These are phyloP conservation scores for Paracoccidioides lutzii DNA, from an alignment of 2,329 filamentous ascomycete species.

Conservation along the genomic window DNA sequence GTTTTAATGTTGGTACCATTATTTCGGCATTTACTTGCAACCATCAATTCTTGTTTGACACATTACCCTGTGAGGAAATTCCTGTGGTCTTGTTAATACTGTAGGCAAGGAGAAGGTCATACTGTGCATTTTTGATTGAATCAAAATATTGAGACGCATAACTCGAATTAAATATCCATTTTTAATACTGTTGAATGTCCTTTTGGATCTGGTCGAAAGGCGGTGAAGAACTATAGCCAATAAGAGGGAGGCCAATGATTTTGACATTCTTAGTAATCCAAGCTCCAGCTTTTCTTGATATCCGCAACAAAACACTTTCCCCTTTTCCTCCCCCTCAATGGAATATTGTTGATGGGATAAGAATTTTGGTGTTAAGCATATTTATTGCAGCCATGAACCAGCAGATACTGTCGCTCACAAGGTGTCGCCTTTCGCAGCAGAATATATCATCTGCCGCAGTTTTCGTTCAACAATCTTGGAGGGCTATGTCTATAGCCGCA, in stretches of 20 bases:
- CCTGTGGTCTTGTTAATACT: too few species aligned
- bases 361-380: neutral
- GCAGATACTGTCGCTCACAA: constrained; percentile 15
- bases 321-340: neutral
- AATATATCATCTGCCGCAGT: constrained; percentile 4
- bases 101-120: too few species aligned
- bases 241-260: neutral
- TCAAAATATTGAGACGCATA: too few species aligned
- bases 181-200: neutral
- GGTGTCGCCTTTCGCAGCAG: constrained; percentile 16
- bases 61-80: too few species aligned
- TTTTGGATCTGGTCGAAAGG: neutral
- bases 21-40: too few species aligned
- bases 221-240: neutral
- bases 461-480: constrained; percentile 10
- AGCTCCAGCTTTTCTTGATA: neutral
- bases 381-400: constrained; percentile 18
- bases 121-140: too few species aligned
- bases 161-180: too few species aligned
- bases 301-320: neutral
- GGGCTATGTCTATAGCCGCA: constrained; percentile 14
- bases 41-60: too few species aligned
- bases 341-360: neutral
- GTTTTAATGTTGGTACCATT: too few species aligned
- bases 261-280: constrained; percentile 1